Conservation (phyloP, 352 stramenopile species). For the Salisapilia sapeloensis region DNA sequence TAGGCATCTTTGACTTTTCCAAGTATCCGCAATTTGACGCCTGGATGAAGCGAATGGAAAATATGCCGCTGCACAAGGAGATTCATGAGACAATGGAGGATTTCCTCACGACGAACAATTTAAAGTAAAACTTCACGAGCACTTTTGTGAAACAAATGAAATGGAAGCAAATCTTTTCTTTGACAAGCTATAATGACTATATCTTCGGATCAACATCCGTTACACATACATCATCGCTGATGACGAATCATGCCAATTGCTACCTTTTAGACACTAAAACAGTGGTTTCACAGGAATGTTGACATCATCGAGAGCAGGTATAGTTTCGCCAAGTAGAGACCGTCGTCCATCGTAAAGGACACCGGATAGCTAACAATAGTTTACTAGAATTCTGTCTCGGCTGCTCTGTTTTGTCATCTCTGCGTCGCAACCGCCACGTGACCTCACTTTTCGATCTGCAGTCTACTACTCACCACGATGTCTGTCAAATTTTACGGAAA, state of each 20-base stretch:
- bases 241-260: constrained; percentile 4
- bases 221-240: too few species aligned
- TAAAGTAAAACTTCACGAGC: constrained; percentile 5
- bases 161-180: too few species aligned
- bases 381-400: too few species aligned
- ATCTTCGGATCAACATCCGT: too few species aligned
- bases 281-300: neutral
- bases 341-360: neutral
- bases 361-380: too few species aligned
- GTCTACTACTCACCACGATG: constrained; percentile 7
- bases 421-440: too few species aligned
- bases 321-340: neutral
- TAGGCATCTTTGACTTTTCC: neutral
- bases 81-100: constrained; percentile 2
- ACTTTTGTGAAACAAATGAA: too few species aligned
- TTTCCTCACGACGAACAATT: constrained; percentile 1
- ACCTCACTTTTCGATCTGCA: too few species aligned
- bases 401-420: too few species aligned
- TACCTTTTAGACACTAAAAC: constrained; percentile 1
- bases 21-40: neutral
- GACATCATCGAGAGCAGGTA: neutral
- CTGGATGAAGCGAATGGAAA: constrained; percentile 6
- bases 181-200: too few species aligned
- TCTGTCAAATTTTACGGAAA: constrained; percentile 37
- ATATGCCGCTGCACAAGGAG: constrained; percentile 8